Base-by-base conservation (phyloP, 139 green algal genomes). In the Nannochloris sp. region DNA sequence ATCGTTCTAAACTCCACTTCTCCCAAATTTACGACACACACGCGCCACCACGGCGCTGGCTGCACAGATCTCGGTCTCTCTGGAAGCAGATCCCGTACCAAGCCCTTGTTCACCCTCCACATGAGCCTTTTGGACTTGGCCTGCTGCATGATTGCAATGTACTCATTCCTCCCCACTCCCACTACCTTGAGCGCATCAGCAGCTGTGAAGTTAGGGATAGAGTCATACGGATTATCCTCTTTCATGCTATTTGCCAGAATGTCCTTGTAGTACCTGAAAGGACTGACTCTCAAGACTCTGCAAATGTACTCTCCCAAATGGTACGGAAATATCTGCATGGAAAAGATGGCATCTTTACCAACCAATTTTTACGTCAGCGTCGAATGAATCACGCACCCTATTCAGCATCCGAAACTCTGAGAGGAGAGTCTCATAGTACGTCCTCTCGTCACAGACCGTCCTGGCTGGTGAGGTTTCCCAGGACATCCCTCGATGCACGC, bases 151-250 rank as follows among this genome's bases (percentile, higher is more conserved):
- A 83, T 84, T 3, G 86, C 73, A 29, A 97, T 97, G 83, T 94
- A 97, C 78, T 96, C 85, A 61, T 97, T 97, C 58, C 90, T 79
- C 0, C 90, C 90, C 12, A 97, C 81, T 34, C 90, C 90, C 21
- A 89, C 72, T 23, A 90, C 44, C 6, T 79, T 68, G 49, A 96
- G 61, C 7, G 80, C 79, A 69, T 97, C 90, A 11, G 90, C 90
- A 3, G 90, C 88, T 27, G 87, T 91, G 73, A 97, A 97, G 82
- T 96, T 97, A 29, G 91, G 90, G 14, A 97, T 84, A 1, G 80
- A 76, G 74, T 96, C 91, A 64, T 97, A 97, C 5, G 82, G 80
- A 31, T 71, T 73, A 74, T 97, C 91, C 50, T 89, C 82, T 43
- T 75, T 81, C 66, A 97, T 84, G 3, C 73, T 68, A 3, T 85